A percentile compares a stretch with the other conserved stretches of the same genome.
Conservation (phyloP, 305 asterid genomes). For the Solanum hybrid region DNA sequence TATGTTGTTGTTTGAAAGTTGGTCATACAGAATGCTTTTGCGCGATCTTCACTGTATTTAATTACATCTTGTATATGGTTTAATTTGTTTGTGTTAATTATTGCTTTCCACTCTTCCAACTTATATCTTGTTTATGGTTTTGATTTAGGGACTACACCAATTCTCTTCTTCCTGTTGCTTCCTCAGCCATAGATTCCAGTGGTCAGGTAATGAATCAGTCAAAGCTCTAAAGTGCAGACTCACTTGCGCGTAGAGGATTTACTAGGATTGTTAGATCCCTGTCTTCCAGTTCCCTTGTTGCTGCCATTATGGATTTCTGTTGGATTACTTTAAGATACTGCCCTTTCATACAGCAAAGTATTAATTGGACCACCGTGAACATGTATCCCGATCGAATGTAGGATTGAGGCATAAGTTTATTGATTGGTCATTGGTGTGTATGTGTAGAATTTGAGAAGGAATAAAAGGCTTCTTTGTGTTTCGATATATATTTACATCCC, state of each 20-base stretch:
- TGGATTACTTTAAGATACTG: not conserved
- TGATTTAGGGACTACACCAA: conserved; percentile 69
- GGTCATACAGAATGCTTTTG: not conserved
- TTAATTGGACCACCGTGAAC: not conserved
- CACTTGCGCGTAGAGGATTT: not conserved
- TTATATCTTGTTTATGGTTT: conserved; percentile 2
- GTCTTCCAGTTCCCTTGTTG: not conserved
- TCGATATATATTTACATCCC: not conserved
- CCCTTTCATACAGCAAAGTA: not conserved
- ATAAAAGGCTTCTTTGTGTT: not conserved
- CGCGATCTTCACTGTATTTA: not conserved
- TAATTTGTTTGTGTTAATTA: not conserved
- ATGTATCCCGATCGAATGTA: not conserved
- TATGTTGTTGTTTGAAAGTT: not conserved
- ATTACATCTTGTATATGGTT: not conserved
- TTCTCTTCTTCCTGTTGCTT: conserved; percentile 81
- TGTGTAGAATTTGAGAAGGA: not conserved
- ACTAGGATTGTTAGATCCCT: not conserved
- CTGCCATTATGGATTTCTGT: not conserved
- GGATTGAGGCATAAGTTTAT: not conserved
- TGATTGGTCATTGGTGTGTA: not conserved
- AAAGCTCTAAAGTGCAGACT: not conserved
- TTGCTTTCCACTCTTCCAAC: not conserved
- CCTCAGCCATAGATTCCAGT: conserved; percentile 84
- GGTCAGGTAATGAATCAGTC: conserved; percentile 55